phyloP scores from a whole-genome alignment of 257 asterid species.

The Forsythia viridissima region DNA sequence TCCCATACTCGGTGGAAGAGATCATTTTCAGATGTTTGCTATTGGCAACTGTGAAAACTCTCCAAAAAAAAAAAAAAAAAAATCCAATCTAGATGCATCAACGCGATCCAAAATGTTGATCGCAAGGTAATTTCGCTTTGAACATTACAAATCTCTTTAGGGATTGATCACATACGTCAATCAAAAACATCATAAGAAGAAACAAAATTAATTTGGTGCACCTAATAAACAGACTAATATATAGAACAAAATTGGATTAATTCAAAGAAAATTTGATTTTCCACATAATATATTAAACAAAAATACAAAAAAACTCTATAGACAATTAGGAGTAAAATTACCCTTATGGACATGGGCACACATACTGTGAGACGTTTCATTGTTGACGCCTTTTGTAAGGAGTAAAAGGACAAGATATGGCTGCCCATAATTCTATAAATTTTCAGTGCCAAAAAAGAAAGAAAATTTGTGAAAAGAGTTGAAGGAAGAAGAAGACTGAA shows the following conservation, averaged over 20 bases:
- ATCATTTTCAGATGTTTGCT: too few species aligned
- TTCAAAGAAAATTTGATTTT: not conserved
- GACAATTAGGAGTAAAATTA: not conserved
- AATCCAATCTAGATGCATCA: too few species aligned
- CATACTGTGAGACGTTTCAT: not conserved
- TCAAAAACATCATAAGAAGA: not conserved
- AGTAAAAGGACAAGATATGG: not conserved
- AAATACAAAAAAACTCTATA: too few species aligned
- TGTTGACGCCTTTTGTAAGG: not conserved
- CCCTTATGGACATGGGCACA: not conserved
- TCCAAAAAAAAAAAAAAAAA: fast-evolving
- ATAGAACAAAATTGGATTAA: not conserved
- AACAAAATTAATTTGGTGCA: not conserved
- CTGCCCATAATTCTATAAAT: not conserved
- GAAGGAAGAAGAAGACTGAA: not conserved
- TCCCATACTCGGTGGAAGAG: too few species aligned
- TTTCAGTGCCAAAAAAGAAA: not conserved
- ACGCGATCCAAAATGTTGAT: too few species aligned
- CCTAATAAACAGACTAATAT: not conserved
- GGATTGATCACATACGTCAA: not conserved
- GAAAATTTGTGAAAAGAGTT: not conserved
- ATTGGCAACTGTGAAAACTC: too few species aligned
- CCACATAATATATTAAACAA: too few species aligned
- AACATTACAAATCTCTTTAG: not conserved
- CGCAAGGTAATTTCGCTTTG: too few species aligned